These are phyloP conservation scores for Trifolium fragiferum DNA, from an alignment of 306 rosid genomes.

Conservation along the genomic window DNA sequence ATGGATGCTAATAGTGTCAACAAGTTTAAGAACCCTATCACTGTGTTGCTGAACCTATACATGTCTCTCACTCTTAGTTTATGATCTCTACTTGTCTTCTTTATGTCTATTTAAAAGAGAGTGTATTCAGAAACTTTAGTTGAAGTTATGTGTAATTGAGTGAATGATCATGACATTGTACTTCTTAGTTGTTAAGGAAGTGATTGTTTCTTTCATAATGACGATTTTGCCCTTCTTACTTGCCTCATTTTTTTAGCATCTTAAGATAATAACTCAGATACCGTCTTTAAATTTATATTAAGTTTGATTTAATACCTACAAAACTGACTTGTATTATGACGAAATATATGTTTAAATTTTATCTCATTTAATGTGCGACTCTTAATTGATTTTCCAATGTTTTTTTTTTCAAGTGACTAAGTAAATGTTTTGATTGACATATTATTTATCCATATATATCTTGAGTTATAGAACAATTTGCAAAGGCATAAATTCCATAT, in stretches of 20 bases:
- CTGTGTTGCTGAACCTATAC: slow-evolving; percentile 92
- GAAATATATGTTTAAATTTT: too few relatives aligned
- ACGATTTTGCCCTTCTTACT: slow-evolving; percentile 51
- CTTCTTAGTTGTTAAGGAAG: slow-evolving; percentile 66
- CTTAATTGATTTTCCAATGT: neutral
- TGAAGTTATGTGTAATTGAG: slow-evolving; percentile 36
- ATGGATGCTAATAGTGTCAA: slow-evolving; percentile 86
- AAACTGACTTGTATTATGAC: too few relatives aligned
- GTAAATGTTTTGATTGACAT: slow-evolving; percentile 14
- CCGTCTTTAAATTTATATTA: too few relatives aligned
- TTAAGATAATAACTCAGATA: too few relatives aligned
- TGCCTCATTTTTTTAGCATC: too few relatives aligned
- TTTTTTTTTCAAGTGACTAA: neutral
- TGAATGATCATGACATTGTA: slow-evolving; percentile 36
- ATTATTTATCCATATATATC: slow-evolving; percentile 32
- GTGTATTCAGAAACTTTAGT: slow-evolving; percentile 42
- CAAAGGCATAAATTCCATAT: slow-evolving; percentile 44
- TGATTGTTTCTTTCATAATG: neutral
- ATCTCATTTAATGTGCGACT: neutral
- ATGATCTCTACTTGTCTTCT: slow-evolving; percentile 29
- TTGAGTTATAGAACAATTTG: neutral
- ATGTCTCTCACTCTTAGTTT: slow-evolving; percentile 41
- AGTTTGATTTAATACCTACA: neutral
- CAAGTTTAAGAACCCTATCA: slow-evolving; percentile 87
- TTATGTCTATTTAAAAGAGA: slow-evolving; percentile 45